phyloP scores from a whole-genome alignment of 768 basidiomycete genomes.

The Obba rivulosa region DNA sequence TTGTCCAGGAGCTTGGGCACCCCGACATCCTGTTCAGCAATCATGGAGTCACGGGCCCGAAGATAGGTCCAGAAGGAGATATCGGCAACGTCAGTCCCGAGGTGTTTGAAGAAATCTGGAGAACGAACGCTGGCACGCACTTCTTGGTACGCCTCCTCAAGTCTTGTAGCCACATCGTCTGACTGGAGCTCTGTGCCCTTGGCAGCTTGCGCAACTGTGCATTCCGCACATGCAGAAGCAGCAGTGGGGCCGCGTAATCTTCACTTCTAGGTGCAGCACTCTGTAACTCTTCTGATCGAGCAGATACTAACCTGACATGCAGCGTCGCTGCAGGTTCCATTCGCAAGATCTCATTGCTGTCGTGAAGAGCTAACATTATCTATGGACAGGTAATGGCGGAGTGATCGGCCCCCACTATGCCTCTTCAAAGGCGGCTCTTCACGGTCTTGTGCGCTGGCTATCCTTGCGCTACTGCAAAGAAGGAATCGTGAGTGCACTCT shows the following conservation, averaged over 20 bases:
- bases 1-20: slow-evolving; percentile 42
- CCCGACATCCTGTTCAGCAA: slow-evolving; percentile 52
- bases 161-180: too few relatives aligned
- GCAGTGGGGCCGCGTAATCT: slow-evolving; percentile 45
- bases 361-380: neutral
- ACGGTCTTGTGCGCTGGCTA: slow-evolving; percentile 51
- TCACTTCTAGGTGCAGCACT: slow-evolving; percentile 42
- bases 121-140: slow-evolving; percentile 39
- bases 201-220: slow-evolving; percentile 46
- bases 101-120: slow-evolving; percentile 42
- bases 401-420: slow-evolving; percentile 55
- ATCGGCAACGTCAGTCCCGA: slow-evolving; percentile 41
- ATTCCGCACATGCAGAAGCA: slow-evolving; percentile 44
- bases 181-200: neutral
- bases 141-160: slow-evolving; percentile 44
- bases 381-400: slow-evolving; percentile 37
- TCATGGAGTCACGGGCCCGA: slow-evolving; percentile 36
- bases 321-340: slow-evolving; percentile 42
- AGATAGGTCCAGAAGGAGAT: slow-evolving; percentile 39
- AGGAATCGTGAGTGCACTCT: slow-evolving; percentile 35
- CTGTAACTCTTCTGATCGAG: neutral
- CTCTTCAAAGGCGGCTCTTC: slow-evolving; percentile 49
- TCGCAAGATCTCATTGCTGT: neutral
- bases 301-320: neutral
- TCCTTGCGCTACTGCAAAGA: slow-evolving; percentile 43